phyloP scores from a whole-genome alignment of 2,329 filamentous ascomycete genomes.

The Aspergillus fumigatus region DNA sequence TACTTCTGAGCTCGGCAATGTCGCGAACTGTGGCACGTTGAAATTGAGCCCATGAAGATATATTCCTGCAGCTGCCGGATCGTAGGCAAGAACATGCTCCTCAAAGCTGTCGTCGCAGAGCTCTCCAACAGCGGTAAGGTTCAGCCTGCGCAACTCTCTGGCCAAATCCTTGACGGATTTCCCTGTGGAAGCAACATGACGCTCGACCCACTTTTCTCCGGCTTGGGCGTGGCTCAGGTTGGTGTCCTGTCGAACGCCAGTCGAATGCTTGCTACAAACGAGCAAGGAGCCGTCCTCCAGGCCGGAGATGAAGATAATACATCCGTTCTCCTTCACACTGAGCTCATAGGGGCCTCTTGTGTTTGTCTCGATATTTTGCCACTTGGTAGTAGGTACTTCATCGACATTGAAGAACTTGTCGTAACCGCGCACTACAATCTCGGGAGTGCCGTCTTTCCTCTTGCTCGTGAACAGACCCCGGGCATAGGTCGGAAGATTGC shows the following conservation, averaged over 20 bases:
- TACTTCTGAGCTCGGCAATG: slow-evolving; percentile 76
- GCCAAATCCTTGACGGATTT: slow-evolving; percentile 77
- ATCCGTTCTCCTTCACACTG: slow-evolving; percentile 98
- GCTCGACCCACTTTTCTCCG: slow-evolving; percentile 77
- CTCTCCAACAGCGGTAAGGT: slow-evolving; percentile 91
- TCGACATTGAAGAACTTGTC: slow-evolving; percentile 98
- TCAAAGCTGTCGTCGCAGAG: slow-evolving; percentile 95
- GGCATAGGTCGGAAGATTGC: slow-evolving; percentile 82
- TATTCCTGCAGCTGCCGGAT: slow-evolving; percentile 74
- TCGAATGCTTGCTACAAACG: slow-evolving; percentile 99
- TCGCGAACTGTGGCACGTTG: slow-evolving; percentile 87
- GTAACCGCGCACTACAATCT: slow-evolving; percentile 86
- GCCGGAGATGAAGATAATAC: slow-evolving; percentile 95
- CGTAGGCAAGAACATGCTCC: slow-evolving; percentile 92
- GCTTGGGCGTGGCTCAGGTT: slow-evolving; percentile 76
- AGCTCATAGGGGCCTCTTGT: slow-evolving; percentile 90
- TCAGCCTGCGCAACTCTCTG: slow-evolving; percentile 67
- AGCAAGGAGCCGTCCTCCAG: slow-evolving; percentile 83
- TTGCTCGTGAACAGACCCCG: slow-evolving; percentile 88
- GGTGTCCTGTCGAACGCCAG: slow-evolving; percentile 68
- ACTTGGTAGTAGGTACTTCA: slow-evolving; percentile 77
- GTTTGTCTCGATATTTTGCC: slow-evolving; percentile 69
- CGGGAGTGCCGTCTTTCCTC: slow-evolving; percentile 58
- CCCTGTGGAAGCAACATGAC: slow-evolving; percentile 70
- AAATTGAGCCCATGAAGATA: slow-evolving; percentile 96